Evolutionary conservation across 2,329 filamentous ascomycete genomes (phyloP).

Genomic region (Aotearoamyces nothofagi): DNA sequence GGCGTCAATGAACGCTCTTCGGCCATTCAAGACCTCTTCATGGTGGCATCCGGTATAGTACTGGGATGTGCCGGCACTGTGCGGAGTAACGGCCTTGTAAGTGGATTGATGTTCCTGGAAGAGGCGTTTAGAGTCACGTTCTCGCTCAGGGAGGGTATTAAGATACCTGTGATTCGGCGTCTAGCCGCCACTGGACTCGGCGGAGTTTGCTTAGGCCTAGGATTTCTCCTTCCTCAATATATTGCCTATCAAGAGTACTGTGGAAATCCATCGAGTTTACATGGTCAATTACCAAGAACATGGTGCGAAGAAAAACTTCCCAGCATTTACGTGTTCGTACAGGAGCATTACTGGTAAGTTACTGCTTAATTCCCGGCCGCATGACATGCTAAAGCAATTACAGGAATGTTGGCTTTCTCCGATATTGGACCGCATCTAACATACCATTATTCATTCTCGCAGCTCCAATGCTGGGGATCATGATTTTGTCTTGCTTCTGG

Average conservation of each 20-base stretch:
- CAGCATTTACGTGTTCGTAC: slow-evolving; percentile 85
- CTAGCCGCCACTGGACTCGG: slow-evolving; percentile 46
- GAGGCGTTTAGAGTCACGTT: slow-evolving; percentile 39
- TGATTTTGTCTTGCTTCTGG: slow-evolving; percentile 44
- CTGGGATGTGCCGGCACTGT: slow-evolving; percentile 63
- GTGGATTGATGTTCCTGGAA: slow-evolving; percentile 52
- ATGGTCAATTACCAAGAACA: slow-evolving; percentile 29
- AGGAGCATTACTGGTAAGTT: slow-evolving; percentile 74
- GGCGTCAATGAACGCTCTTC: slow-evolving; percentile 18
- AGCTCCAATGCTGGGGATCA: slow-evolving; percentile 55
- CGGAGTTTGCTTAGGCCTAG: slow-evolving; percentile 51
- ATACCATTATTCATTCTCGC: slow-evolving; percentile 79
- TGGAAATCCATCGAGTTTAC: slow-evolving; percentile 15
- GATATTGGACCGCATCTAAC: slow-evolving; percentile 82
- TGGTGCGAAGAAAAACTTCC: slow-evolving; percentile 69
- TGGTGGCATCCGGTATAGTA: slow-evolving; percentile 46
- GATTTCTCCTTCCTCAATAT: slow-evolving; percentile 57
- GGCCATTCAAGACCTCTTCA: slow-evolving; percentile 25
- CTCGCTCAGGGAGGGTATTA: slow-evolving; percentile 26
- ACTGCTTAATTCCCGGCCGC: background rate
- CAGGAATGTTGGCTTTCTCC: slow-evolving; percentile 77
- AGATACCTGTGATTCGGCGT: slow-evolving; percentile 28
- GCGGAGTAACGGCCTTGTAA: slow-evolving; percentile 76
- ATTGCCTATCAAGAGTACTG: slow-evolving; percentile 65
- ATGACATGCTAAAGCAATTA: slow-evolving; percentile 2